Evolutionary conservation across 2,329 filamentous ascomycete genomes (phyloP).

Genomic region (Talaromyces sp.): DNA sequence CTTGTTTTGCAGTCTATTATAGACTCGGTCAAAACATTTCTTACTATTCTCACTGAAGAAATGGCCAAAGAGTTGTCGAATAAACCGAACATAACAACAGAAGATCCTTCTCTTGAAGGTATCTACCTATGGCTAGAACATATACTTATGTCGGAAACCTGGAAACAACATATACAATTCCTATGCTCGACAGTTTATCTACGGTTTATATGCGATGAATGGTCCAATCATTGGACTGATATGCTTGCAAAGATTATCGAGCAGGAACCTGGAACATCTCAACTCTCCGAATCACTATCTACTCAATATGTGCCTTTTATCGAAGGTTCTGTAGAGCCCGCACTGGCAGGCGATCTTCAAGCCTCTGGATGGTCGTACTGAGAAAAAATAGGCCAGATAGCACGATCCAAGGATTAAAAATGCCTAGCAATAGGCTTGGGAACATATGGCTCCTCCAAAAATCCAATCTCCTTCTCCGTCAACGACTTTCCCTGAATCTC

Average conservation of each 20-base stretch:
- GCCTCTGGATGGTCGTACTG: slow-evolving; percentile 1
- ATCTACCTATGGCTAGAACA: slow-evolving; percentile 52
- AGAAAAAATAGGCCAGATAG: background rate
- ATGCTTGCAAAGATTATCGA: slow-evolving; percentile 3
- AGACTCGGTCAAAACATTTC: slow-evolving; percentile 35
- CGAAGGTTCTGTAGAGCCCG: background rate
- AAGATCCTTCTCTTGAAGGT: slow-evolving; percentile 42
- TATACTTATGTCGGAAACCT: slow-evolving; percentile 43
- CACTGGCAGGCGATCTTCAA: background rate
- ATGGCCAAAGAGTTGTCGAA: slow-evolving; percentile 38
- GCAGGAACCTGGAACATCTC: background rate
- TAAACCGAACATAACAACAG: slow-evolving; percentile 19
- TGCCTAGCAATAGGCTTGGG: background rate
- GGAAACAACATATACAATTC: slow-evolving; percentile 32
- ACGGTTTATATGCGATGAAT: slow-evolving; percentile 33
- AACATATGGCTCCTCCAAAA: slow-evolving; percentile 45
- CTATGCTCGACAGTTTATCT: slow-evolving; percentile 35
- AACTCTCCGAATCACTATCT: background rate
- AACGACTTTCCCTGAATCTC: slow-evolving; percentile 41
- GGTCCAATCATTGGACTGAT: slow-evolving; percentile 35
- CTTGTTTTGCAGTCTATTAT: slow-evolving; percentile 38
- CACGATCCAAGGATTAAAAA: background rate
- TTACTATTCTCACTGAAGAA: slow-evolving; percentile 39
- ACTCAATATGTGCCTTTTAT: background rate
- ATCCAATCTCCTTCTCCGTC: slow-evolving; percentile 51